Base-by-base conservation (phyloP, 2,329 filamentous ascomycete genomes). In the Penicillium olsonii region DNA sequence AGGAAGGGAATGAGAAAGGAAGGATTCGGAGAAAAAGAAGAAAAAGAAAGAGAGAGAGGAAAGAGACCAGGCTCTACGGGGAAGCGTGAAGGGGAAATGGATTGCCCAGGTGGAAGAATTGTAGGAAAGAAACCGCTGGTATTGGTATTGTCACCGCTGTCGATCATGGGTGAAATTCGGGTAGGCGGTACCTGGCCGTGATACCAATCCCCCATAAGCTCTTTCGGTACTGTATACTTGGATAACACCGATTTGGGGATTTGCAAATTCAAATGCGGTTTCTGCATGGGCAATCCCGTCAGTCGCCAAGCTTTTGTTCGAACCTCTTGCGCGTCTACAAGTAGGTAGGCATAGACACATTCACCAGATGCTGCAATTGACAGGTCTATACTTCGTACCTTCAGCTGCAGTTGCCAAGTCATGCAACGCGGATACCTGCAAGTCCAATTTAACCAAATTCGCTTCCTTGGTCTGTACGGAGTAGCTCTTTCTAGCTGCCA, bases 31-130 rank as follows among this genome's bases (percentile, higher is more conserved):
- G 42, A 47, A 54, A 51, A 29, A 41, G 37, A 43, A 35, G 37
- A 37, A 35, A 35, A 27, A 51, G 41, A 53, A 38, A 48, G 48
- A 41, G 18, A 33, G 37, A 37, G 18, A 19, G 42, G 37, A 46
- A 29, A 49, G 49, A 51, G 50, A 47, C 45, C 31, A 48, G 15
- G 33, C 45, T 48, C 33, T 45, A 45, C 43, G 52, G 45, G 52
- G 43, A 52, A 52, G 52, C 50, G 53, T 52, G 54, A 50, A 57
- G 54, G 53, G 50, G 51, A 54, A 55, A 37, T 37, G 49, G 52
- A 59, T 52, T 58, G 45, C 33, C 55, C 39, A 48, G 46, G 53
- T 44, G 45, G 52, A 42, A 51, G 38, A 45, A 47, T 46, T 46
- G 40, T 27, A 45, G 51, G 45, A 50, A 49, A 57, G 55, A 59